Evolutionary conservation across 305 asterid genomes (phyloP).

Genomic region (Nicotiana rustica): DNA sequence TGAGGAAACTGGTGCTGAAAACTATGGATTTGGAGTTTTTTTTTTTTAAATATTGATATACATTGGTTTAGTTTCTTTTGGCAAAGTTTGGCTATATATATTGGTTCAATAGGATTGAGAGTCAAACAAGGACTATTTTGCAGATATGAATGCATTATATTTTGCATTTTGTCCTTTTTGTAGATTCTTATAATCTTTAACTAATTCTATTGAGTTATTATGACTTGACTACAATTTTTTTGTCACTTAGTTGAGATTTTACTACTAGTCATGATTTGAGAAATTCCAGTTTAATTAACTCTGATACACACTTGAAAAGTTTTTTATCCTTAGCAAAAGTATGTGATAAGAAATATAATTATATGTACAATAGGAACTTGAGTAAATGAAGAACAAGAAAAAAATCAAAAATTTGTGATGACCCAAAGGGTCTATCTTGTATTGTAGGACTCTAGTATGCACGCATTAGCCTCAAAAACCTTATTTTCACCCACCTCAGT

Average conservation of each 20-base stretch:
- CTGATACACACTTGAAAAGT: neutral
- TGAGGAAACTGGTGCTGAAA: neutral
- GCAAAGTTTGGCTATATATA: too few species aligned
- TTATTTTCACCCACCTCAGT: too few species aligned
- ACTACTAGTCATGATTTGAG: neutral
- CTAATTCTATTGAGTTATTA: neutral
- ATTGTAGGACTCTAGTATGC: too few species aligned
- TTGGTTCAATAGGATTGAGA: neutral
- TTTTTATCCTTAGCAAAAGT: neutral
- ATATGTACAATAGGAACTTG: too few species aligned
- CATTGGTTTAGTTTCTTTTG: too few species aligned
- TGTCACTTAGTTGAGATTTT: neutral
- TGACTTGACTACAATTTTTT: neutral
- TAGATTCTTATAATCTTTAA: neutral
- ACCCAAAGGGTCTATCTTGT: too few species aligned
- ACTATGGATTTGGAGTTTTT: too few species aligned
- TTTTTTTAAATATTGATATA: too few species aligned
- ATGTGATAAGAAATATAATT: neutral
- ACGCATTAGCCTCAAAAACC: too few species aligned
- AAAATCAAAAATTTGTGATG: too few species aligned
- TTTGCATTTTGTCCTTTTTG: neutral
- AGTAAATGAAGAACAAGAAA: too few species aligned
- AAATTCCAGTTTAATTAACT: neutral
- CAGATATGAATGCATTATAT: neutral
- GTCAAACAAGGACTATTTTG: neutral